A percentile compares a stretch with the other conserved stretches of the same genome.
These are phyloP conservation scores for Tremella fuciformis DNA, from an alignment of 768 basidiomycete species.

Conservation along the genomic window DNA sequence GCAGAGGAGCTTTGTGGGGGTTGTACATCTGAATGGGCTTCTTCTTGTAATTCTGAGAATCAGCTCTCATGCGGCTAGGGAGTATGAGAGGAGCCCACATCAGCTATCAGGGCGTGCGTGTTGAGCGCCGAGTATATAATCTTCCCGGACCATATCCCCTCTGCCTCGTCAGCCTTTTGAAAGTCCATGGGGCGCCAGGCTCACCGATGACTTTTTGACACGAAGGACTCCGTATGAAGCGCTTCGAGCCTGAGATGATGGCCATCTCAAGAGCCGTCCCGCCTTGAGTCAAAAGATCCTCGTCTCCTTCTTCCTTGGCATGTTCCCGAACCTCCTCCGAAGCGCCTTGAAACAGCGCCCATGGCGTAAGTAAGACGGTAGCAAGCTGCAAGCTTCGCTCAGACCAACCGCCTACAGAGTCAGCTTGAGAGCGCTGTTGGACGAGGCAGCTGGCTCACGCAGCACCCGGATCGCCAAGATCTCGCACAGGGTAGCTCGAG, in stretches of 20 bases:
- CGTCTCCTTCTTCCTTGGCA: slow-evolving; percentile 48
- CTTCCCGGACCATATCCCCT: slow-evolving; percentile 59
- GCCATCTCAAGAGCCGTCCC: slow-evolving; percentile 90
- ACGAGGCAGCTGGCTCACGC: slow-evolving; percentile 55
- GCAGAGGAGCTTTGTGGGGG: slow-evolving; percentile 84
- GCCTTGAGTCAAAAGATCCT: slow-evolving; percentile 56
- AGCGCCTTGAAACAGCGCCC: slow-evolving; percentile 52
- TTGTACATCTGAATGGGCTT: slow-evolving; percentile 91
- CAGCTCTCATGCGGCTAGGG: not conserved
- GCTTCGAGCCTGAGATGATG: slow-evolving; percentile 77
- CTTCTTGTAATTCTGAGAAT: slow-evolving; percentile 77
- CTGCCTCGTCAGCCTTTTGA: slow-evolving; percentile 41
- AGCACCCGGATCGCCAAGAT: slow-evolving; percentile 78
- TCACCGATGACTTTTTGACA: slow-evolving; percentile 83
- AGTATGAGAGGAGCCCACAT: slow-evolving; percentile 57
- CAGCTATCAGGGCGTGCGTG: slow-evolving; percentile 82
- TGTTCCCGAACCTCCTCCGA: slow-evolving; percentile 41
- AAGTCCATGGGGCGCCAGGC: slow-evolving; percentile 3
- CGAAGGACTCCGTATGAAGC: slow-evolving; percentile 82
- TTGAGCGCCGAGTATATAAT: slow-evolving; percentile 72
- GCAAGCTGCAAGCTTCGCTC: slow-evolving; percentile 50
- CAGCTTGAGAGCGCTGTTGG: not conserved
- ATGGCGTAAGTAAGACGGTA: slow-evolving; percentile 49
- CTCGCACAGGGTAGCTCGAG: slow-evolving; percentile 82
- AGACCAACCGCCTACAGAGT: slow-evolving; percentile 47